These are phyloP conservation scores for Penicillium hordei DNA, from an alignment of 2,329 filamentous ascomycete species.

Conservation along the genomic window DNA sequence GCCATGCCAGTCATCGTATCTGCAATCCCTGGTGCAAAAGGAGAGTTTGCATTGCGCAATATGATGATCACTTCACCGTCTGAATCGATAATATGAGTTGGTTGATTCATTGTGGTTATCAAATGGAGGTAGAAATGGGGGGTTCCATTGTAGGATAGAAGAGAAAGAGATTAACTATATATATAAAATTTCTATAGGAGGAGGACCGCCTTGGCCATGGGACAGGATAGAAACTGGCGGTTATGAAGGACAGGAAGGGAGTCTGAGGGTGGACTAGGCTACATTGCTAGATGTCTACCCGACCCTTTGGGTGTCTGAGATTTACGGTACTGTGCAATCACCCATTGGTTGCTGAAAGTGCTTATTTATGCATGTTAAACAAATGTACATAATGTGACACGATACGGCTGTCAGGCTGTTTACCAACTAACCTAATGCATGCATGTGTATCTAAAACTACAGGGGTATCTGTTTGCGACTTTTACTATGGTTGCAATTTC, in stretches of 20 bases:
- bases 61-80: conserved; percentile 14
- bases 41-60: conserved; percentile 1
- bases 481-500: not conserved
- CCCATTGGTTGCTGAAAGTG: not conserved
- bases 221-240: not conserved
- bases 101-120: not conserved
- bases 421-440: not conserved
- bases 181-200: too few relatives aligned
- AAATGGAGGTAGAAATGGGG: not conserved
- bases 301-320: not conserved
- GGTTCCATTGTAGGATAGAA: not conserved
- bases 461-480: not conserved
- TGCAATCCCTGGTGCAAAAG: not conserved
- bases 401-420: not conserved
- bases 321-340: not conserved
- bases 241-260: not conserved
- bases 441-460: not conserved
- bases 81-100: conserved; percentile 12
- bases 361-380: not conserved
- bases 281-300: not conserved
- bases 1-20: not conserved
- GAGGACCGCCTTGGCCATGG: not conserved
- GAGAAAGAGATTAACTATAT: not conserved
- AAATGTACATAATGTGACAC: not conserved
- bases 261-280: not conserved